phyloP scores from a whole-genome alignment of 768 basidiomycete genomes.

The Boletus sensibilis region DNA sequence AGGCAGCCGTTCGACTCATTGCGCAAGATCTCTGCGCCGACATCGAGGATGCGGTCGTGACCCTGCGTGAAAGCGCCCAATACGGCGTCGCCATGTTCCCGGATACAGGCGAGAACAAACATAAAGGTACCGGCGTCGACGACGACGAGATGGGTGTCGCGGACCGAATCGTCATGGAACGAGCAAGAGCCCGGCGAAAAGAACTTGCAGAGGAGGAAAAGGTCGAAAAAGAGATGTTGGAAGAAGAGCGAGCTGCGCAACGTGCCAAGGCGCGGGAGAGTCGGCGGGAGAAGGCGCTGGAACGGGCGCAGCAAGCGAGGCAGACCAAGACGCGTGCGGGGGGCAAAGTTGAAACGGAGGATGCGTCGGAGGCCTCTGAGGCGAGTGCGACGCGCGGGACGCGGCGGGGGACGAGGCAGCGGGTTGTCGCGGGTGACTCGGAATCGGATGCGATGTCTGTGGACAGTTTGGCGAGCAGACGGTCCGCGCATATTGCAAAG shows the following conservation, averaged over 20 bases:
- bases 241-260: slow-evolving; percentile 24
- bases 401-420: slow-evolving; percentile 1
- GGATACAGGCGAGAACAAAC: slow-evolving; percentile 33
- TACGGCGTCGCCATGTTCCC: slow-evolving; percentile 90
- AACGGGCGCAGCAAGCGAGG: slow-evolving; percentile 19
- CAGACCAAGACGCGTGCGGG: slow-evolving; percentile 1
- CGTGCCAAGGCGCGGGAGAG: slow-evolving; percentile 18
- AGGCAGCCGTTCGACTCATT: slow-evolving; percentile 80
- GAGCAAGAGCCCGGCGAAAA: slow-evolving; percentile 40
- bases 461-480: slow-evolving; percentile 18
- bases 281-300: slow-evolving; percentile 22
- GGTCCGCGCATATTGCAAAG: slow-evolving; percentile 6
- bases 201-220: slow-evolving; percentile 43
- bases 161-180: slow-evolving; percentile 45
- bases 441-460: slow-evolving; percentile 34
- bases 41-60: slow-evolving; percentile 49
- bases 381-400: slow-evolving; percentile 2
- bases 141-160: slow-evolving; percentile 34
- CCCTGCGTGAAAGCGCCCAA: slow-evolving; percentile 71
- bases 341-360: neutral
- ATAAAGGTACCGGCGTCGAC: slow-evolving; percentile 37
- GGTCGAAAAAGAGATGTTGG: slow-evolving; percentile 30
- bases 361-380: slow-evolving; percentile 6
- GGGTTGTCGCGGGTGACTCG: slow-evolving; percentile 1
- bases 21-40: slow-evolving; percentile 63